Percentiles rank a stretch among this genome's conserved stretches.
phyloP scores from a whole-genome alignment of 306 rosid species.

The Casuarina glauca region DNA sequence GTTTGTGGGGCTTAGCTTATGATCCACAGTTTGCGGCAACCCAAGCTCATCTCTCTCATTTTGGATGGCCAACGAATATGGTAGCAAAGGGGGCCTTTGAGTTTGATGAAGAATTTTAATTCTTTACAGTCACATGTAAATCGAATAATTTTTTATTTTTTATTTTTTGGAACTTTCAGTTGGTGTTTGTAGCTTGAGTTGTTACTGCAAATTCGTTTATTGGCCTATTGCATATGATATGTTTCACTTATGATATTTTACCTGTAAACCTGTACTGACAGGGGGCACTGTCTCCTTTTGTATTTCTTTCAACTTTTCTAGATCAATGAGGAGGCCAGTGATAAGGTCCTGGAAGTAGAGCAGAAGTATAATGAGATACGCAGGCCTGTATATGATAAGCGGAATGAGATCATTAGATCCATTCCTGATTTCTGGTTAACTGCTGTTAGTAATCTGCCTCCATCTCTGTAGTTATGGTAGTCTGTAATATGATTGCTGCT shows the following conservation, averaged over 20 bases:
- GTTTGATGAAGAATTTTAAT: neutral
- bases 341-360: slow-evolving; percentile 82
- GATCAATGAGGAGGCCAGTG: slow-evolving; percentile 96
- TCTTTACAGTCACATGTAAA: neutral
- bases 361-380: slow-evolving; percentile 85
- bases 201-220: neutral
- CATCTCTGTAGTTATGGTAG: neutral
- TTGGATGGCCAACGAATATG: neutral
- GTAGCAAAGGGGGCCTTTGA: neutral
- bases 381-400: slow-evolving; percentile 72
- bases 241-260: neutral
- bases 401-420: slow-evolving; percentile 74
- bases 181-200: neutral
- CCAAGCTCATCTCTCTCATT: neutral
- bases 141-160: neutral
- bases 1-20: neutral
- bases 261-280: neutral
- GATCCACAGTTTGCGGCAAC: neutral
- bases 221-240: neutral
- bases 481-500: neutral
- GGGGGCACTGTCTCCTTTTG: slow-evolving; percentile 7
- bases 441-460: slow-evolving; percentile 61
- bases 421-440: slow-evolving; percentile 93
- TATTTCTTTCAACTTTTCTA: slow-evolving; percentile 21
- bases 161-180: neutral